Conservation (phyloP, 305 asterid species). For the Rubia peregrina region DNA sequence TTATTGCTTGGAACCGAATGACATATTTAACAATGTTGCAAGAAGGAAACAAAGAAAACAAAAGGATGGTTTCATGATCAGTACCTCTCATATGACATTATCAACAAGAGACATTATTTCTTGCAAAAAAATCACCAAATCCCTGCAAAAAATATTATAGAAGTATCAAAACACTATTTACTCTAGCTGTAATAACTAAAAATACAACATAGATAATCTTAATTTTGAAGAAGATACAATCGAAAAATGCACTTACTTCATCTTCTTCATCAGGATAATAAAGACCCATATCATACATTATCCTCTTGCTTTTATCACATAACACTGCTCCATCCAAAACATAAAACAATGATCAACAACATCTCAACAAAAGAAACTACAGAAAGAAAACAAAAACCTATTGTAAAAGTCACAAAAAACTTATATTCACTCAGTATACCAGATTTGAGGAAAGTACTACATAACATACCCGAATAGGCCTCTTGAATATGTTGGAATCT, state of each 20-base stretch:
- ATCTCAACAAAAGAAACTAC: neutral
- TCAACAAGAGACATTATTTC: conserved; percentile 67
- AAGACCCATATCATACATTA: conserved; percentile 66
- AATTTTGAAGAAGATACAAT: neutral
- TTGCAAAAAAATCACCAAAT: conserved; percentile 52
- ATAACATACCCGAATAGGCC: conserved; percentile 69
- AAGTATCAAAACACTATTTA: neutral
- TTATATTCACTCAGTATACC: too few relatives aligned
- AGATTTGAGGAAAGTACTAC: too few relatives aligned
- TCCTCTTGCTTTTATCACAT: conserved; percentile 59
- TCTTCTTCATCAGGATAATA: conserved; percentile 55
- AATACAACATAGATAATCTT: neutral
- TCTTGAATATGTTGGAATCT: conserved; percentile 82
- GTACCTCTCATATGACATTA: conserved; percentile 58
- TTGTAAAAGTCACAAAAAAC: too few relatives aligned
- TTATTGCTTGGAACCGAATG: too few relatives aligned
- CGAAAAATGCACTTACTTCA: conserved; percentile 32
- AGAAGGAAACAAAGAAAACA: neutral
- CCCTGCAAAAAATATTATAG: neutral
- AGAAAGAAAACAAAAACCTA: too few relatives aligned
- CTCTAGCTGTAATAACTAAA: neutral
- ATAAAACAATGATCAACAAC: neutral
- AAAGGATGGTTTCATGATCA: neutral
- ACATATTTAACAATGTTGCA: neutral
- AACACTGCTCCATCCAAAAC: conserved; percentile 38